Conservation (phyloP, 768 basidiomycete genomes). For the Agrocybe pediades region DNA sequence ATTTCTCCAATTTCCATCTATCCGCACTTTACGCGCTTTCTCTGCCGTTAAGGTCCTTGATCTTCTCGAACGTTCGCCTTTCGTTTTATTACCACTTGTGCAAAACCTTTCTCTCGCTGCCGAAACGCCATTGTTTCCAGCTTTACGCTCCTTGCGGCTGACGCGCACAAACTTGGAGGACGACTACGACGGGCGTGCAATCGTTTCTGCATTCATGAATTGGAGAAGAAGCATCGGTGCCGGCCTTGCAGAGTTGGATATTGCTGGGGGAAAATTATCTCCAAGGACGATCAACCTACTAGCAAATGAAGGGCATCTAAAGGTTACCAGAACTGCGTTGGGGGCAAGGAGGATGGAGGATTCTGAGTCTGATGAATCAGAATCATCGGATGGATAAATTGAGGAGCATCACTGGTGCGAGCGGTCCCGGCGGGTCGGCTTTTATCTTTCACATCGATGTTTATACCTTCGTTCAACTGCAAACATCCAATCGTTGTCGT, state of each 20-base stretch:
- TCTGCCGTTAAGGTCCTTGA: slow-evolving; percentile 17
- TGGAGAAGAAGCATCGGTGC: slow-evolving; percentile 10
- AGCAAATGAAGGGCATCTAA: slow-evolving; percentile 11
- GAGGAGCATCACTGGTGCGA: too few relatives aligned
- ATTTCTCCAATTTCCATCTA: slow-evolving; percentile 5
- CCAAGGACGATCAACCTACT: slow-evolving; percentile 3
- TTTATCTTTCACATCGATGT: too few relatives aligned
- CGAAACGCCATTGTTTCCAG: slow-evolving; percentile 7
- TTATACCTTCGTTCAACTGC: too few relatives aligned
- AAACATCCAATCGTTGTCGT: too few relatives aligned
- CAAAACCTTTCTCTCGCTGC: slow-evolving; percentile 2
- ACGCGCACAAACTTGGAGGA: slow-evolving; percentile 19
- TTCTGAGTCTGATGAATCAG: not conserved
- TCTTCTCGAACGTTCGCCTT: slow-evolving; percentile 18
- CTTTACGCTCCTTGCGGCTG: slow-evolving; percentile 13
- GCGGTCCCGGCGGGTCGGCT: too few relatives aligned
- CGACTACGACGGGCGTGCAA: slow-evolving; percentile 3
- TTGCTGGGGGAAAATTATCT: slow-evolving; percentile 11
- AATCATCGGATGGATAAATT: too few relatives aligned
- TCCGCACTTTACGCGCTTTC: slow-evolving; percentile 16
- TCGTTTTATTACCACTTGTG: slow-evolving; percentile 21
- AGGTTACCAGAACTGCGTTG: slow-evolving; percentile 4
- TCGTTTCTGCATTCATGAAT: slow-evolving; percentile 12
- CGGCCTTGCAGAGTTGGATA: slow-evolving; percentile 13
- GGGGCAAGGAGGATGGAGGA: not conserved